Evolutionary conservation across 1,284 basidiomycete genomes (phyloP).

Genomic region (Grifola frondosa): DNA sequence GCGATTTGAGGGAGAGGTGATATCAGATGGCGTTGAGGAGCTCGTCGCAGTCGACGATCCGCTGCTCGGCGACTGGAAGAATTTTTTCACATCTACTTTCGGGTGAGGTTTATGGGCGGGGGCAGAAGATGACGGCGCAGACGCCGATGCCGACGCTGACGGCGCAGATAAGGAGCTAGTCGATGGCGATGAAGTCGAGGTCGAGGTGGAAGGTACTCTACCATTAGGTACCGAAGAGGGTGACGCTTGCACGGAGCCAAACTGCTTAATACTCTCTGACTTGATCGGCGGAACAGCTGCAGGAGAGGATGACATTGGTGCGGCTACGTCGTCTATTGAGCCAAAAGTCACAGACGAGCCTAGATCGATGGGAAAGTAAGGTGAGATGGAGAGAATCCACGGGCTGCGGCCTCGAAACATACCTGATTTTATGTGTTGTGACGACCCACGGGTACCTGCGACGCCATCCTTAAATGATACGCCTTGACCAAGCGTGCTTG

Average conservation of each 20-base stretch:
- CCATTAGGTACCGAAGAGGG: slow-evolving; percentile 51
- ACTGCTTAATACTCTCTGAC: slow-evolving; percentile 74
- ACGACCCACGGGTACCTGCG: slow-evolving; percentile 34
- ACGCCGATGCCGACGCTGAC: slow-evolving; percentile 35
- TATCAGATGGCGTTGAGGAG: slow-evolving; percentile 38
- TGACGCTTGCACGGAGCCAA: slow-evolving; percentile 70
- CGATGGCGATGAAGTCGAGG: slow-evolving; percentile 33
- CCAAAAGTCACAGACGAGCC: slow-evolving; percentile 77
- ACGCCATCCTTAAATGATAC: slow-evolving; percentile 76
- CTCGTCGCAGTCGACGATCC: slow-evolving; percentile 38
- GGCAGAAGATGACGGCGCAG: slow-evolving; percentile 28
- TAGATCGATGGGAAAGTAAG: slow-evolving; percentile 27
- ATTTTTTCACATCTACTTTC: slow-evolving; percentile 63
- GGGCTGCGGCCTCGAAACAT: slow-evolving; percentile 21
- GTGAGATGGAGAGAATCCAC: slow-evolving; percentile 12
- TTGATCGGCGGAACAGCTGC: slow-evolving; percentile 62
- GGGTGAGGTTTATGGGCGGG: slow-evolving; percentile 35
- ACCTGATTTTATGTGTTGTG: slow-evolving; percentile 61
- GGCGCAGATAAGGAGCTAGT: slow-evolving; percentile 30
- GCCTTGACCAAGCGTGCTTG: slow-evolving; percentile 67
- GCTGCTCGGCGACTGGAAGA: slow-evolving; percentile 59
- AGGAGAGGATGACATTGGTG: slow-evolving; percentile 69
- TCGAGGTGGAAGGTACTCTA: slow-evolving; percentile 33
- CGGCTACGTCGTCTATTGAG: slow-evolving; percentile 74
- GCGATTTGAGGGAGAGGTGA: slow-evolving; percentile 42